Percentiles rank a stretch among this genome's conserved stretches.
These are phyloP conservation scores for Hibiscus tridactylites DNA, from an alignment of 345 rosid species.

Conservation along the genomic window DNA sequence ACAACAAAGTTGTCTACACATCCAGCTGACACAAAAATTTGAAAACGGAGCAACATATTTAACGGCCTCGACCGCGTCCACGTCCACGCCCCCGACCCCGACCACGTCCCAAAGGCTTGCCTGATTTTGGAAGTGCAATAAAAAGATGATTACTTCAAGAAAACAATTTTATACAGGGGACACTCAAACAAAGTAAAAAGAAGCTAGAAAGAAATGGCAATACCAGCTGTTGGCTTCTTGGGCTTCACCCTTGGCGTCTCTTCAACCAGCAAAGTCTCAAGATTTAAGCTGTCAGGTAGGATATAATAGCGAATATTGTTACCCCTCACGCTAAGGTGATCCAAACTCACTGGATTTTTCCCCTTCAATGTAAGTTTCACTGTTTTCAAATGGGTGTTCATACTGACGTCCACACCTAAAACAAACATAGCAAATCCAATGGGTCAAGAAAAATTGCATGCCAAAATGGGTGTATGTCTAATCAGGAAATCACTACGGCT, in stretches of 20 bases:
- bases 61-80: slow-evolving; percentile 85
- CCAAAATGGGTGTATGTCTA: neutral
- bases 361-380: slow-evolving; percentile 92
- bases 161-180: neutral
- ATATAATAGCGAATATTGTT: slow-evolving; percentile 94
- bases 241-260: slow-evolving; percentile 95
- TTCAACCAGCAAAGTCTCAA: slow-evolving; percentile 94
- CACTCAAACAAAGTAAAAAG: neutral
- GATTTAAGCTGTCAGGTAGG: slow-evolving; percentile 95
- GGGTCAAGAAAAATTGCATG: neutral
- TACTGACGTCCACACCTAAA: slow-evolving; percentile 91
- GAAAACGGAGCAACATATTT: slow-evolving; percentile 13
- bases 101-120: slow-evolving; percentile 84
- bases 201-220: neutral
- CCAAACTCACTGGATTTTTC: slow-evolving; percentile 76
- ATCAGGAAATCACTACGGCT: neutral
- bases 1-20: slow-evolving; percentile 29
- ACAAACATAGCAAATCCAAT: slow-evolving; percentile 6
- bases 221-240: slow-evolving; percentile 95
- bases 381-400: slow-evolving; percentile 95
- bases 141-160: slow-evolving; percentile 8
- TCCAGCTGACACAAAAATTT: slow-evolving; percentile 20
- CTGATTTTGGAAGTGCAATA: slow-evolving; percentile 29
- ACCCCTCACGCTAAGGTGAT: slow-evolving; percentile 91
- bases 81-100: slow-evolving; percentile 90